Evolutionary conservation across 768 basidiomycete species (phyloP).

Genomic region (Boletellus sp.): DNA sequence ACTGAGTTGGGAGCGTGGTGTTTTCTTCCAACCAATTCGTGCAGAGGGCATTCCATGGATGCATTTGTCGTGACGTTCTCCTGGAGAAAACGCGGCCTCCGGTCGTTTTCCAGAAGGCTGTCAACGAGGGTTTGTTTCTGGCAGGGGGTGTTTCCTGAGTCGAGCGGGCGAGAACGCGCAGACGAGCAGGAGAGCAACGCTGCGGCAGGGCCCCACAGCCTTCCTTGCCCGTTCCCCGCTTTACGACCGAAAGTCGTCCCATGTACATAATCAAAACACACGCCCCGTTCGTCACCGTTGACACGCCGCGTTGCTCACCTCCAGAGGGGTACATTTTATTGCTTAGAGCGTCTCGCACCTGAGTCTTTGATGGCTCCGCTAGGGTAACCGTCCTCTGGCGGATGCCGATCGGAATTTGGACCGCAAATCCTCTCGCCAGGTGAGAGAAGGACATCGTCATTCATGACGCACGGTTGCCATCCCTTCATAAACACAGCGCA

Average conservation of each 20-base stretch:
- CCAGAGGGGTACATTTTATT: slow-evolving; percentile 9
- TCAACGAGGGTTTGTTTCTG: slow-evolving; percentile 1
- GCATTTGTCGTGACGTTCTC: too few species aligned
- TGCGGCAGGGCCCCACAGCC: neutral
- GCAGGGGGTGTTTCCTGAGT: slow-evolving; percentile 13
- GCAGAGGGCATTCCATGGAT: too few species aligned
- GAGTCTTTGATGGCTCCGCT: slow-evolving; percentile 1
- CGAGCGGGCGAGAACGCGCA: neutral
- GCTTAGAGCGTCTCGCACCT: slow-evolving; percentile 5
- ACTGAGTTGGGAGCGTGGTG: slow-evolving; percentile 2
- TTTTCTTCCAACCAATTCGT: slow-evolving; percentile 6
- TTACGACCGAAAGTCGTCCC: slow-evolving; percentile 16
- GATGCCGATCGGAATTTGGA: slow-evolving; percentile 24
- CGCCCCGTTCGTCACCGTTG: neutral
- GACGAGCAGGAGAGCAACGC: too few species aligned
- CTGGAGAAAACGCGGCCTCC: slow-evolving; percentile 18
- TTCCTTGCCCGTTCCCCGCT: slow-evolving; percentile 12
- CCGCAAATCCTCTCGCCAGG: slow-evolving; percentile 3
- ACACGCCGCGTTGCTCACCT: neutral
- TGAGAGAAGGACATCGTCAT: slow-evolving; percentile 16
- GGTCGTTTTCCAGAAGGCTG: slow-evolving; percentile 9
- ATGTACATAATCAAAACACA: slow-evolving; percentile 10
- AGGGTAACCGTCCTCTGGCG: slow-evolving; percentile 11
- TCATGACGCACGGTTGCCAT: slow-evolving; percentile 11
- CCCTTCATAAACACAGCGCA: neutral